phyloP scores from a whole-genome alignment of 345 rosid genomes.

The Hibiscus tridactylites region DNA sequence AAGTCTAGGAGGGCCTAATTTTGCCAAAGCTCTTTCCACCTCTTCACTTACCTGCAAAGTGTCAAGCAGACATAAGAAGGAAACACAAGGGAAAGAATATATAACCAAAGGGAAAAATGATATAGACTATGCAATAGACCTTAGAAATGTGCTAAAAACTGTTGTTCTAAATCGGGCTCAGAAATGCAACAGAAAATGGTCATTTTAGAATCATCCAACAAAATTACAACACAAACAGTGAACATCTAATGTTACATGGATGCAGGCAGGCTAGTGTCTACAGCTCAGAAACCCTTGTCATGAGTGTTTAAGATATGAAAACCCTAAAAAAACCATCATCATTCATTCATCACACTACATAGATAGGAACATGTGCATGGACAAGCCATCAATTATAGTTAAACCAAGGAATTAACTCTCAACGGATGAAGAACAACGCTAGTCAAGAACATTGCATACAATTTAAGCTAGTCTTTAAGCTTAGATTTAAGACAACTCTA shows the following conservation, averaged over 20 bases:
- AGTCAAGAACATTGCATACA: background rate
- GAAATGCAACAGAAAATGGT: background rate
- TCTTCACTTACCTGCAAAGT: constrained; percentile 92
- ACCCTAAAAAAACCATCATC: background rate
- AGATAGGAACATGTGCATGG: background rate
- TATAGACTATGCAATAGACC: background rate
- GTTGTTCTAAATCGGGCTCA: background rate
- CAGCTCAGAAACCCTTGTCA: background rate
- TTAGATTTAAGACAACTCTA: background rate
- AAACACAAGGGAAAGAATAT: background rate
- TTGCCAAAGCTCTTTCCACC: constrained; percentile 97
- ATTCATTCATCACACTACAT: background rate
- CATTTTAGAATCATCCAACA: background rate
- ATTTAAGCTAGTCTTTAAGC: background rate
- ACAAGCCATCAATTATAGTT: background rate
- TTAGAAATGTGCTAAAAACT: background rate
- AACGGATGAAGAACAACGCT: background rate
- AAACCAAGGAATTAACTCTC: background rate
- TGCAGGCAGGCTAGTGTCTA: background rate
- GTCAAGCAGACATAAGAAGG: constrained; percentile 5
- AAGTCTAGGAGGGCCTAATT: constrained; percentile 84
- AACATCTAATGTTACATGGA: background rate
- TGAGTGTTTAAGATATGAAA: background rate
- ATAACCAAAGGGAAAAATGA: background rate
- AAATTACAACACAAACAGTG: background rate